Base-by-base conservation (phyloP, 306 rosid genomes). In the Clitoria ternatea region DNA sequence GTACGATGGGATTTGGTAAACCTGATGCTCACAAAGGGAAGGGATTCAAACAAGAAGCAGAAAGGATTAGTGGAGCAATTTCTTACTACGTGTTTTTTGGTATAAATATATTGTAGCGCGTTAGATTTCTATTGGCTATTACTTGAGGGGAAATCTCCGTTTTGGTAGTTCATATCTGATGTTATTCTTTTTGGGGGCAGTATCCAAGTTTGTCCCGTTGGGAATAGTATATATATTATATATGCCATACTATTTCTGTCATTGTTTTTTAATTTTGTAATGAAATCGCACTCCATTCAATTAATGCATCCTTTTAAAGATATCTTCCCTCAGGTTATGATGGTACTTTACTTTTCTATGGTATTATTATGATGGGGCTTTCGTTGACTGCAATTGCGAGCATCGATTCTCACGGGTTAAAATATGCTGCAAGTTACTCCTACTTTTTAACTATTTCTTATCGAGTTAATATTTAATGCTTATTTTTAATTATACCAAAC, bases 161-260 rank as follows among this genome's bases (percentile, higher is more conserved):
- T 75, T 83, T 82, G 84, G 82, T 82, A 81, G 79, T 79, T 72
- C n/a, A n/a, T n/a, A n/a, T n/a, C 81, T 82, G 66, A 24, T 79
- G 74, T 73, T 83, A 84, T 89, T 85, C 89, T 85, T 87, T 87
- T 83, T 10, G 78, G 77, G 77, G 69, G 70, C 68, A 61, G 82
- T 65, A 55, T 79, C 73, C 76, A 73, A 68, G 74, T 77, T 69
- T 76, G 71, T 29, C 73, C 77, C 39, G 72, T 30, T 52, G 52
- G 83, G 70, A 84, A 66, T 77, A 78, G 76, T 70, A 69, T 77
- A 73, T n/a, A 5, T 29, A 29, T 29, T 2, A 2, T 2, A 5
- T 72, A 66, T 74, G 74, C 69, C 64, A 22, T 40, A 66, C 72
- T 79, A 79, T 76, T 59, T 81, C 72, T 68, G 39, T 61, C 32